These are phyloP conservation scores for Eucalyptus regnans DNA, from an alignment of 345 rosid species.

Conservation along the genomic window DNA sequence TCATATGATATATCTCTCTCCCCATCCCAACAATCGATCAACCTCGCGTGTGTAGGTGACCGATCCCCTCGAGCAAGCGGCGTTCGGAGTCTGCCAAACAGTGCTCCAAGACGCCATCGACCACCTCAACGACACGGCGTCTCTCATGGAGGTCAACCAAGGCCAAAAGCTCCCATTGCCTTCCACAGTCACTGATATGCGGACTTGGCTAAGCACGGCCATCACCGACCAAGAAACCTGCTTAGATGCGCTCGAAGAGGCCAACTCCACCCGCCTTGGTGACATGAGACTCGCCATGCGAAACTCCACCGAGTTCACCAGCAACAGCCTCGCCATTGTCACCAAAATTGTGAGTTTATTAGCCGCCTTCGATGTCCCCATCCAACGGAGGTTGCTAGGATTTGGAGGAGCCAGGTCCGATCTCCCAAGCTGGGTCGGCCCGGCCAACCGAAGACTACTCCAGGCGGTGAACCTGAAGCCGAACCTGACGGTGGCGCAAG, in stretches of 20 bases:
- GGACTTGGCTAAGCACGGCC: slow-evolving; percentile 9
- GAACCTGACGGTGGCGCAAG: slow-evolving; percentile 43
- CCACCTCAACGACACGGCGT: background rate
- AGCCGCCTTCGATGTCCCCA: slow-evolving; percentile 24
- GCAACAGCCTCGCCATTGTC: slow-evolving; percentile 30
- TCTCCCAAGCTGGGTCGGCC: slow-evolving; percentile 49
- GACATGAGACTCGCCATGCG: slow-evolving; percentile 1
- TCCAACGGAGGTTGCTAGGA: slow-evolving; percentile 36
- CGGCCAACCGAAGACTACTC: slow-evolving; percentile 37
- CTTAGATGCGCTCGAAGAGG: slow-evolving; percentile 2
- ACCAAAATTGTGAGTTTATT: slow-evolving; percentile 39
- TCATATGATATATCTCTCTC: no score
- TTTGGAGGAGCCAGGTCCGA: background rate
- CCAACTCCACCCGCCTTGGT: background rate
- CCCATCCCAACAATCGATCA: background rate
- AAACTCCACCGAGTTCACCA: slow-evolving; percentile 9
- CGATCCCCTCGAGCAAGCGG: background rate
- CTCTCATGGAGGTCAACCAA: background rate
- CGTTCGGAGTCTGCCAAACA: slow-evolving; percentile 5
- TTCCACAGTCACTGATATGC: background rate
- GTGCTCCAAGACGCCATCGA: slow-evolving; percentile 12
- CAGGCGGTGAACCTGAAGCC: slow-evolving; percentile 11
- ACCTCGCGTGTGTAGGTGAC: background rate
- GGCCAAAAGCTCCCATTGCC: background rate
- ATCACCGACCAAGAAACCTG: slow-evolving; percentile 8